phyloP scores from a whole-genome alignment of 2,329 filamentous ascomycete genomes.

The Neofusicoccum ribis region DNA sequence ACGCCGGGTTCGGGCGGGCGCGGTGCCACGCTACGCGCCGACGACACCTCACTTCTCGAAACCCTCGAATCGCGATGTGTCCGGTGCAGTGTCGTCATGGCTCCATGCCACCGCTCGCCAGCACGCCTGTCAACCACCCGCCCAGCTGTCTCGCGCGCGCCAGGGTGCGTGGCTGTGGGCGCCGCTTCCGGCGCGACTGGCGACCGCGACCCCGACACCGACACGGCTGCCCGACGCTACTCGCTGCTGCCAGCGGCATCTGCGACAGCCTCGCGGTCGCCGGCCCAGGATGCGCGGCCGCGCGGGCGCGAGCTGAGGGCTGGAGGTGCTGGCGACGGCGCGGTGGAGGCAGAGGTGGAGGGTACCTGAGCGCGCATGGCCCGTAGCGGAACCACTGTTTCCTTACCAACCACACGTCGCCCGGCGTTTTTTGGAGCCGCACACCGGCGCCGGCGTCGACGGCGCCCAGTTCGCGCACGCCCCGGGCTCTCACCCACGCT shows the following conservation, averaged over 20 bases:
- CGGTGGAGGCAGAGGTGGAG: too few relatives aligned
- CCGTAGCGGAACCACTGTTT: not conserved
- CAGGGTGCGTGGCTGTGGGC: not conserved
- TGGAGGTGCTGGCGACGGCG: not conserved
- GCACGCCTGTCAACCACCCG: not conserved
- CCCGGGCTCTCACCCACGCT: too few relatives aligned
- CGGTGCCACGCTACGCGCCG: not conserved
- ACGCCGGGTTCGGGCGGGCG: not conserved
- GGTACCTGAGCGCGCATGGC: not conserved
- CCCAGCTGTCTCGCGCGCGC: not conserved
- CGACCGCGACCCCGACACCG: not conserved
- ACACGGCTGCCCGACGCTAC: not conserved
- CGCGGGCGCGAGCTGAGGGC: not conserved
- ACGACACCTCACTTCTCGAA: not conserved
- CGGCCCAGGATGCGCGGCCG: not conserved
- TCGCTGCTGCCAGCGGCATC: not conserved
- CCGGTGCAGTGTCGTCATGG: not conserved
- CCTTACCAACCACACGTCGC: not conserved
- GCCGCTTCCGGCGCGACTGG: not conserved
- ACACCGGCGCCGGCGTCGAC: not conserved
- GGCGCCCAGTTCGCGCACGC: not conserved
- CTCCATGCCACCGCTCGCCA: not conserved
- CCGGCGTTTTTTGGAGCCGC: conserved; percentile 6
- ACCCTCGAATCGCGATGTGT: not conserved
- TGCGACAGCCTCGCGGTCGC: not conserved